phyloP scores from a whole-genome alignment of 2,329 filamentous ascomycete species.

The Neonectria faginata region DNA sequence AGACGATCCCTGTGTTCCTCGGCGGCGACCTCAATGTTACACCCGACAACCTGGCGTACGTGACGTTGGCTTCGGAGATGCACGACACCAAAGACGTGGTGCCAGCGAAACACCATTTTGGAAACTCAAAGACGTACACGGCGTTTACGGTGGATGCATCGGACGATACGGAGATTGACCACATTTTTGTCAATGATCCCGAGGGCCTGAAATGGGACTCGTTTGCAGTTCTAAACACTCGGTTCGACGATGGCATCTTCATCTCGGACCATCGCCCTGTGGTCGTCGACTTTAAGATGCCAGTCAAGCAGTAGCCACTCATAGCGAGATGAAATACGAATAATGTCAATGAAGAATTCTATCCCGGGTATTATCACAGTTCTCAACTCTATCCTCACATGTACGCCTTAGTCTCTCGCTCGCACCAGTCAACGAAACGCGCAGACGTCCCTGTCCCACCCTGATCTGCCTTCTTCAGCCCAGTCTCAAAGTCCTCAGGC shows the following conservation, averaged over 20 bases:
- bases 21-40: constrained; percentile 50
- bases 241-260: constrained; percentile 45
- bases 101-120: constrained; percentile 37
- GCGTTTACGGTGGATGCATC: constrained; percentile 39
- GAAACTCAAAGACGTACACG: constrained; percentile 48
- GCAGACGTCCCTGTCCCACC: constrained; percentile 23
- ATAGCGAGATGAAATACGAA: not conserved
- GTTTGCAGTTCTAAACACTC: constrained; percentile 44
- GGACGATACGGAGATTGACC: constrained; percentile 45
- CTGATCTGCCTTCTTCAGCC: constrained; percentile 24
- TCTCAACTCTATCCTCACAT: not conserved
- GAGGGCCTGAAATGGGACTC: constrained; percentile 39
- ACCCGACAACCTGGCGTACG: constrained; percentile 45
- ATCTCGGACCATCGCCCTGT: constrained; percentile 51
- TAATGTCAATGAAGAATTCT: not conserved
- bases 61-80: constrained; percentile 42
- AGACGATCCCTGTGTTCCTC: constrained; percentile 47
- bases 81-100: constrained; percentile 44
- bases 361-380: not conserved
- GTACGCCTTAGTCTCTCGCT: constrained; percentile 25
- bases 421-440: constrained; percentile 33
- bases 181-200: constrained; percentile 48
- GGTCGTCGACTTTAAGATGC: constrained; percentile 44
- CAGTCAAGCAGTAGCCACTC: not conserved
- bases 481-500: constrained; percentile 28